Percentiles rank a stretch among this genome's conserved stretches.
Conservation (phyloP, 2,329 filamentous ascomycete species). For the Fusarium cyanostomum region DNA sequence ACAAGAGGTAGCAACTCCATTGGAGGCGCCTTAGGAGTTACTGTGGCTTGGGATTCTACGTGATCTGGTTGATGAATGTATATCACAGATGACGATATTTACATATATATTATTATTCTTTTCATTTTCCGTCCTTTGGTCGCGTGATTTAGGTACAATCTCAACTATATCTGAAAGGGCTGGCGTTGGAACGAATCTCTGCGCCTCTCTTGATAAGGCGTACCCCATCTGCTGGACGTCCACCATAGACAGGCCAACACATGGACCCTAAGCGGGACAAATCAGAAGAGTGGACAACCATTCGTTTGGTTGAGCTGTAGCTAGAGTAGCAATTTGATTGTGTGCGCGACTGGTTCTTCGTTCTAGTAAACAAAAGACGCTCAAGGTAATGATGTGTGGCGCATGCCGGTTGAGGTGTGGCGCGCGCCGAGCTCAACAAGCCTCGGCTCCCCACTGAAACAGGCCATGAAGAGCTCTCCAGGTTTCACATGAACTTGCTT, state of each 20-base stretch:
- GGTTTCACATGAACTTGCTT: not conserved
- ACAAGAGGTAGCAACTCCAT: not conserved
- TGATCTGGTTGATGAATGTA: slow-evolving; percentile 1
- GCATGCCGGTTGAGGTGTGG: not conserved
- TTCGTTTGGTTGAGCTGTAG: not conserved
- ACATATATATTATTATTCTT: slow-evolving; percentile 8
- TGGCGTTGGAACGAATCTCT: not conserved
- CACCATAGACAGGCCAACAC: not conserved
- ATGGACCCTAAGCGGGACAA: not conserved
- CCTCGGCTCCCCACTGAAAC: slow-evolving; percentile 5
- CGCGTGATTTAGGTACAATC: not conserved
- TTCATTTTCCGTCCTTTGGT: too few species aligned
- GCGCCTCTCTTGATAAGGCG: not conserved
- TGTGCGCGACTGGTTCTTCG: too few species aligned
- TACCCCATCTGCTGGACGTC: not conserved
- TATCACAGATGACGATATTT: slow-evolving; percentile 4
- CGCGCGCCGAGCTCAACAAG: not conserved
- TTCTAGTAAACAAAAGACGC: too few species aligned
- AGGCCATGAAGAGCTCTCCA: too few species aligned
- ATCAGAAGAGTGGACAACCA: not conserved
- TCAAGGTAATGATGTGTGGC: too few species aligned
- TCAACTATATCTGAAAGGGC: too few species aligned
- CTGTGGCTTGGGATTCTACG: not conserved
- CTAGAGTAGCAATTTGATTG: not conserved
- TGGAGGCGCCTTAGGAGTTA: slow-evolving; percentile 23